phyloP scores from a whole-genome alignment of 495 filamentous ascomycete species.

The Penicillium coprophilum region DNA sequence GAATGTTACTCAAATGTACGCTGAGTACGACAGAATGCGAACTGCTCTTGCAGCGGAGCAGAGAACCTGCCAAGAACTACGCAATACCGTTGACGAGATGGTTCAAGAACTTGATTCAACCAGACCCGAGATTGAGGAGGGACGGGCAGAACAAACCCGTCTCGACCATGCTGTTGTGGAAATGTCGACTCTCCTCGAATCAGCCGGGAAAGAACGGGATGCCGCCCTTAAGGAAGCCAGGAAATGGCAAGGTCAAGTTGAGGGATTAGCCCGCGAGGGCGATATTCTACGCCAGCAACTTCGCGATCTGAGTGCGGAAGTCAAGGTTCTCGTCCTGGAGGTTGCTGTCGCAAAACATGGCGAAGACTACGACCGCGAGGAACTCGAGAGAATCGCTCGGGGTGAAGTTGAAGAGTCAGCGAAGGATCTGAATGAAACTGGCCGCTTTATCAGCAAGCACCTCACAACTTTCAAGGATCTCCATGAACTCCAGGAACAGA shows the following conservation, averaged over 20 bases:
- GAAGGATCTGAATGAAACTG: slow-evolving; percentile 69
- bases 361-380: slow-evolving; percentile 65
- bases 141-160: slow-evolving; percentile 54
- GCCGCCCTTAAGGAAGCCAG: slow-evolving; percentile 58
- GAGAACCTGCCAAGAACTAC: slow-evolving; percentile 66
- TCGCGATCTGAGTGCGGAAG: slow-evolving; percentile 85
- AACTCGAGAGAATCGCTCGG: slow-evolving; percentile 70
- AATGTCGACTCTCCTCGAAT: slow-evolving; percentile 69
- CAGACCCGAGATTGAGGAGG: slow-evolving; percentile 61
- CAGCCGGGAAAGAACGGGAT: slow-evolving; percentile 55
- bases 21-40: slow-evolving; percentile 62
- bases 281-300: slow-evolving; percentile 82
- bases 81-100: slow-evolving; percentile 77
- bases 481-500: slow-evolving; percentile 83
- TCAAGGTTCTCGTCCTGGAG: slow-evolving; percentile 85
- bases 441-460: slow-evolving; percentile 80
- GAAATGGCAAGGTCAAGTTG: slow-evolving; percentile 70
- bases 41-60: slow-evolving; percentile 63
- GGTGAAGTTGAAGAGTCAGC: slow-evolving; percentile 59
- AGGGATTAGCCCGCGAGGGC: slow-evolving; percentile 68
- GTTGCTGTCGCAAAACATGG: slow-evolving; percentile 77
- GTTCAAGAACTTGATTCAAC: slow-evolving; percentile 58
- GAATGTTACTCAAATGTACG: slow-evolving; percentile 66
- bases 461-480: slow-evolving; percentile 81
- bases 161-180: slow-evolving; percentile 68